Evolutionary conservation across 1,139 yeast genomes (phyloP).

Genomic region (Saccharomycopsis crataegensis): DNA sequence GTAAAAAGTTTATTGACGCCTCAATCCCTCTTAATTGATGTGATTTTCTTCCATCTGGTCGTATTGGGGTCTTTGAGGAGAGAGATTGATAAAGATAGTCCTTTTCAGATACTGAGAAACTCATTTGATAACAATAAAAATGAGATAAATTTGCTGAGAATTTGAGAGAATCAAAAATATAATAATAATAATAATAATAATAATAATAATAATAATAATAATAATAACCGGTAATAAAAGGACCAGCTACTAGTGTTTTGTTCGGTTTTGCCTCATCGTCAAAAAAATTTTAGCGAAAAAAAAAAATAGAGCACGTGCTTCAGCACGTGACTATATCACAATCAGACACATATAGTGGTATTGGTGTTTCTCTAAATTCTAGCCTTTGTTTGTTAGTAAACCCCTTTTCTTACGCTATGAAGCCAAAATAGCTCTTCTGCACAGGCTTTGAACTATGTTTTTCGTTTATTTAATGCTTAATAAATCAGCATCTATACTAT

Average conservation of each 20-base stretch:
- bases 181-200: background rate
- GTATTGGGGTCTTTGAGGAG: constrained; percentile 49
- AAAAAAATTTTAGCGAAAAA: no score
- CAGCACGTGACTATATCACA: no score
- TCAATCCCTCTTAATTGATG: constrained; percentile 81
- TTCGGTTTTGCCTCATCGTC: no score
- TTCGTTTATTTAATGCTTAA: no score
- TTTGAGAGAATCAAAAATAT: background rate
- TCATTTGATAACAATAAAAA: constrained; percentile 32
- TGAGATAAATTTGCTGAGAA: background rate
- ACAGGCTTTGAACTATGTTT: no score
- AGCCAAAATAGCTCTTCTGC: no score
- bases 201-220: background rate
- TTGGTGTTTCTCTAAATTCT: no score
- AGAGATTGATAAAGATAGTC: constrained; percentile 73
- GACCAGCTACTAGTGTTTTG: background rate
- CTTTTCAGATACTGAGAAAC: constrained; percentile 80
- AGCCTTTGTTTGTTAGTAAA: no score
- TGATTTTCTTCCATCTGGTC: constrained; percentile 75
- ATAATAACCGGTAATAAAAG: background rate
- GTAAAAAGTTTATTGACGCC: constrained; percentile 72
- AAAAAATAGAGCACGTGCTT: no score
- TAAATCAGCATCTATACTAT: no score
- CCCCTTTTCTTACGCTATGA: no score
- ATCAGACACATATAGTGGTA: no score